Evolutionary conservation across 768 basidiomycete genomes (phyloP).

Genomic region (Mycena kentingensis): DNA sequence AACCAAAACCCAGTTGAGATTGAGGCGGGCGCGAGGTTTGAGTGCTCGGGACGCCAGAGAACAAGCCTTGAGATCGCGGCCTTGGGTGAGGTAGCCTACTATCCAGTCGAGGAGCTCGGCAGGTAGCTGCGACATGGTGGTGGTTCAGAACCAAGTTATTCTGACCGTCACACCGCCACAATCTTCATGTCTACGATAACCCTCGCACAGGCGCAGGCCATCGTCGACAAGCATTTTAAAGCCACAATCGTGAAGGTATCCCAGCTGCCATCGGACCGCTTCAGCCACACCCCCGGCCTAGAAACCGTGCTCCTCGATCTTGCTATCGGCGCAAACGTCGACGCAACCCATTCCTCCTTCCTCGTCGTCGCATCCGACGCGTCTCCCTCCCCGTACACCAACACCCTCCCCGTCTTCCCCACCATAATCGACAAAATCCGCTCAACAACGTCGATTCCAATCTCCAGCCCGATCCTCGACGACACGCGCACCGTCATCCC

Average conservation of each 20-base stretch:
- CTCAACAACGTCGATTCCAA: constrained; percentile 49
- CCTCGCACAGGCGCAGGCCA: constrained; percentile 31
- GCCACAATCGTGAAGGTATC: constrained; percentile 25
- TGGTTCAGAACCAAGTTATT: background rate
- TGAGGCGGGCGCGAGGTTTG: too few relatives aligned
- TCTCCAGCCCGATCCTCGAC: constrained; percentile 52
- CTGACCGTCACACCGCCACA: too few relatives aligned
- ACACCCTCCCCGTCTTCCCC: constrained; percentile 41
- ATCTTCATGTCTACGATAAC: constrained; percentile 18
- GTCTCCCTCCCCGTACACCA: constrained; percentile 25
- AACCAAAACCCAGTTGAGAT: too few relatives aligned
- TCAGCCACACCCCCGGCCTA: constrained; percentile 29
- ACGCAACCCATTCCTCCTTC: constrained; percentile 32
- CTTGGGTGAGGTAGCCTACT: too few relatives aligned
- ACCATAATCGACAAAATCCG: constrained; percentile 45
- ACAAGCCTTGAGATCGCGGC: too few relatives aligned
- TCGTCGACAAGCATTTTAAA: constrained; percentile 30
- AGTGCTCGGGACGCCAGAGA: too few relatives aligned
- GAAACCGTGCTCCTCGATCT: constrained; percentile 33
- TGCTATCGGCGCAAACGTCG: constrained; percentile 17
- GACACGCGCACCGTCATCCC: constrained; percentile 46
- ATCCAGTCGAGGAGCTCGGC: background rate
- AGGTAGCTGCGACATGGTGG: background rate
- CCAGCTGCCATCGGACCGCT: constrained; percentile 32
- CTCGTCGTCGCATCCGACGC: constrained; percentile 11